Evolutionary conservation across 495 filamentous ascomycete genomes (phyloP).

Genomic region (Tuber calosporum): DNA sequence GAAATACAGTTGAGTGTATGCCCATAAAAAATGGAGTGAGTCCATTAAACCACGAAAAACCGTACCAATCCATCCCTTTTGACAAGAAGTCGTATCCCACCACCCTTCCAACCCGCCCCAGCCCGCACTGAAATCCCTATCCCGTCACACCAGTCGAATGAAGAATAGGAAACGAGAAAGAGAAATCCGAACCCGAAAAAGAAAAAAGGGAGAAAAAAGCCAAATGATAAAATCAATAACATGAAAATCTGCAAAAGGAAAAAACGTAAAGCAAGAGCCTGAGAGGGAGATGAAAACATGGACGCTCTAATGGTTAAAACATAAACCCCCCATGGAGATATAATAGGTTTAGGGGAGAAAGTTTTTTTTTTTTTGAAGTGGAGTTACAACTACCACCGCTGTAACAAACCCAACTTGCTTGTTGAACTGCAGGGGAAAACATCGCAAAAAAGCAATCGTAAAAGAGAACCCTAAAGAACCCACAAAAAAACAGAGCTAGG

Average conservation of each 20-base stretch:
- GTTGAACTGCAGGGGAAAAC: constrained; percentile 42
- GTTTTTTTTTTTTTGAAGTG: constrained; percentile 23
- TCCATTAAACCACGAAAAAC: constrained; percentile 1
- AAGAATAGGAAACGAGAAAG: constrained; percentile 10
- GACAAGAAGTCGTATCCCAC: background rate
- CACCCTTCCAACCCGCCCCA: background rate
- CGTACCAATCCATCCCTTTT: background rate
- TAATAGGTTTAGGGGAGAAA: constrained; percentile 21
- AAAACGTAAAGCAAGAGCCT: constrained; percentile 36
- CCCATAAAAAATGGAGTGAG: constrained; percentile 3
- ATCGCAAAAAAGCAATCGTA: constrained; percentile 34
- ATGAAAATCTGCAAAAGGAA: constrained; percentile 26
- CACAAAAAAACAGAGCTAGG: constrained; percentile 22
- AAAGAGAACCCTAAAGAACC: constrained; percentile 46
- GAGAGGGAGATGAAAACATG: background rate
- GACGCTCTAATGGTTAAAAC: constrained; percentile 35
- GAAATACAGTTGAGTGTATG: constrained; percentile 1
- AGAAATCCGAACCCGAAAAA: constrained; percentile 35
- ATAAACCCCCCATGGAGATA: constrained; percentile 15
- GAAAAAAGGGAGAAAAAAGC: constrained; percentile 40
- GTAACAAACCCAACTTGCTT: constrained; percentile 12
- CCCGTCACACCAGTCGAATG: constrained; percentile 1
- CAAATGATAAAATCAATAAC: constrained; percentile 37
- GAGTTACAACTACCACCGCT: constrained; percentile 19
- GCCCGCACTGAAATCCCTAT: constrained; percentile 1